These are phyloP conservation scores for Ustilago trichophora DNA, from an alignment of 1,284 basidiomycete species.

Conservation along the genomic window DNA sequence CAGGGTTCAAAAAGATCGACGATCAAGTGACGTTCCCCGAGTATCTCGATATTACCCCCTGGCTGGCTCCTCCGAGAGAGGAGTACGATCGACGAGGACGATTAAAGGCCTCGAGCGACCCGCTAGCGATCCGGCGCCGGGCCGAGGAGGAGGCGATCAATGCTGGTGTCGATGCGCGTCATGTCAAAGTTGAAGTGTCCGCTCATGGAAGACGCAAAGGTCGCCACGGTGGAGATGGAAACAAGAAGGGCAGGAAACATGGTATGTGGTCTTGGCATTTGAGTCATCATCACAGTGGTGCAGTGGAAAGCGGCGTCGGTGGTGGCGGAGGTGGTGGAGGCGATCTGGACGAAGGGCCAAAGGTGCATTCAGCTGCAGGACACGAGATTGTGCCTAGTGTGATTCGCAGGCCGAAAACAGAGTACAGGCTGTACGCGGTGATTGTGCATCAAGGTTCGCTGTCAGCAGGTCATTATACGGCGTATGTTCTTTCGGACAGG, in stretches of 20 bases:
- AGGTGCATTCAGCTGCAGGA: slow-evolving; percentile 23
- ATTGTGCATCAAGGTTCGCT: slow-evolving; percentile 75
- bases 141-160: slow-evolving; percentile 58
- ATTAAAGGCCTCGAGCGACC: slow-evolving; percentile 66
- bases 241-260: slow-evolving; percentile 30
- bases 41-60: slow-evolving; percentile 82
- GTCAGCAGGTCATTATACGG: slow-evolving; percentile 58
- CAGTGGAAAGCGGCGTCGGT: not conserved
- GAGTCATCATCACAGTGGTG: slow-evolving; percentile 13
- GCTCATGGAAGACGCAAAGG: slow-evolving; percentile 9
- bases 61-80: slow-evolving; percentile 81
- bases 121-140: slow-evolving; percentile 51
- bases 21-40: slow-evolving; percentile 88
- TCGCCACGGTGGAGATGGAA: slow-evolving; percentile 1
- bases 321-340: slow-evolving; percentile 8
- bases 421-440: slow-evolving; percentile 72
- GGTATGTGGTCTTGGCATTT: slow-evolving; percentile 47
- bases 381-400: slow-evolving; percentile 35
- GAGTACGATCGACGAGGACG: slow-evolving; percentile 71
- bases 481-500: slow-evolving; percentile 54
- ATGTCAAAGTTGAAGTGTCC: slow-evolving; percentile 36
- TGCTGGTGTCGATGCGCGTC: slow-evolving; percentile 68
- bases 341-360: slow-evolving; percentile 36
- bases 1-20: slow-evolving; percentile 79
- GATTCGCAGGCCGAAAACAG: slow-evolving; percentile 38